Conservation (phyloP, 192 early-diverging fungal genomes). For the Podila epicladia region DNA sequence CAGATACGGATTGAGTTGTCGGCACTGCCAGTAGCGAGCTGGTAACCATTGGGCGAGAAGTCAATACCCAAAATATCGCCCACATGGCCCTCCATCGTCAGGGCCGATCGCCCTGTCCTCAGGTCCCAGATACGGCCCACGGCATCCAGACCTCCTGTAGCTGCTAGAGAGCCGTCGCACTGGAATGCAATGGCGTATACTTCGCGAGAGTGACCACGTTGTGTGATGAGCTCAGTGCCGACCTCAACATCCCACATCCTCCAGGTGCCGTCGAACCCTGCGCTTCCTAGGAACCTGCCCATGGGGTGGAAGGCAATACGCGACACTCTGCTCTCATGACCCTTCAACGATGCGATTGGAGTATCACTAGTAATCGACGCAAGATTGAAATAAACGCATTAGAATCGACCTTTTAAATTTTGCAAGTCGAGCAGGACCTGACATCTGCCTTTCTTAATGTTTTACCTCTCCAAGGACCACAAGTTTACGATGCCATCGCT, state of each 20-base stretch:
- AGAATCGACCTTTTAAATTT: background rate
- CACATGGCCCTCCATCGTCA: conserved; percentile 91
- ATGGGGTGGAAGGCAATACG: conserved; percentile 92
- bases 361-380: conserved; percentile 54
- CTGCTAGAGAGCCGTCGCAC: conserved; percentile 88
- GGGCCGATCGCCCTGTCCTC: conserved; percentile 88
- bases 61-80: conserved; percentile 90
- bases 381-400: too few relatives aligned
- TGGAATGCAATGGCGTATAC: conserved; percentile 95
- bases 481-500: conserved; percentile 81
- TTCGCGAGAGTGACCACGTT: conserved; percentile 95
- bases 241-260: conserved; percentile 94
- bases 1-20: conserved; percentile 94
- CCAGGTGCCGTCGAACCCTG: conserved; percentile 90
- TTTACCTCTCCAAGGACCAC: conserved; percentile 86
- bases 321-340: conserved; percentile 86
- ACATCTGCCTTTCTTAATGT: background rate
- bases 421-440: background rate
- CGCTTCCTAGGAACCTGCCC: conserved; percentile 82
- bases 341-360: conserved; percentile 80
- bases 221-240: conserved; percentile 80
- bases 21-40: conserved; percentile 89
- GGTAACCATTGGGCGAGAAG: conserved; percentile 94
- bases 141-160: conserved; percentile 93
- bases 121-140: conserved; percentile 96